Base-by-base conservation (phyloP, 202 grass and related monocot genomes). In the Musa balbisiana region DNA sequence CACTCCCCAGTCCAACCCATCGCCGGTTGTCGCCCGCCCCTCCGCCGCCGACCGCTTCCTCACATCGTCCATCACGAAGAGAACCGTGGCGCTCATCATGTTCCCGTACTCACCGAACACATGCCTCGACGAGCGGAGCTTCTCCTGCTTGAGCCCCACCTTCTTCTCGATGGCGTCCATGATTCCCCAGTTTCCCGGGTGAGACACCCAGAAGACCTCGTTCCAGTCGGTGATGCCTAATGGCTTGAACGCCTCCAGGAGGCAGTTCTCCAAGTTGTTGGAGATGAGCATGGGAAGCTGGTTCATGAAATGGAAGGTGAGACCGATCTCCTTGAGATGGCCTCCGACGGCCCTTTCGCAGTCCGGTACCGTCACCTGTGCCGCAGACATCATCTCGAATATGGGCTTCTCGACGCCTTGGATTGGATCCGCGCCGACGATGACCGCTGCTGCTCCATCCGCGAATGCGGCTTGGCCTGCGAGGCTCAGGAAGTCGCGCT, bases 211-310 rank as follows among this genome's bases (percentile, higher is more conserved):
- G 20, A 81, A 81, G 24, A 81, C 22, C 15, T 62, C 63, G 51
- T 82, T 82, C 50, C 23, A 82, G 22, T 82, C 80, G 29, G 71
- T 59, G 23, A 75, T 75, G 26, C 80, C 72, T 8, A 82, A 55
- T 15, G 80, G 80, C 33, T 26, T 43, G 22, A 82, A 75, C 1
- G 72, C 60, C 23, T 76, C 62, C 2, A 51, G 0, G 11, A 82
- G 62, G 58, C 70, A 76, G 2, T 56, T 49, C 55, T 15, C 53
- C 6, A 82, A 52, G 49, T 82, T 75, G n/a, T 66, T 67, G 20
- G 54, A 51, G 13, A 82, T n/a, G 22, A 65, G 55, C 51, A 53
- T 58, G 21, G 72, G 50, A 29, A 82, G 64, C 1, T 62, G 63
- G 58, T 62, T 52, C 55, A 74, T 56, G 62, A 82, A 75, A 19